These are phyloP conservation scores for Eutrema heterophyllum DNA, from an alignment of 345 rosid species.

Conservation along the genomic window DNA sequence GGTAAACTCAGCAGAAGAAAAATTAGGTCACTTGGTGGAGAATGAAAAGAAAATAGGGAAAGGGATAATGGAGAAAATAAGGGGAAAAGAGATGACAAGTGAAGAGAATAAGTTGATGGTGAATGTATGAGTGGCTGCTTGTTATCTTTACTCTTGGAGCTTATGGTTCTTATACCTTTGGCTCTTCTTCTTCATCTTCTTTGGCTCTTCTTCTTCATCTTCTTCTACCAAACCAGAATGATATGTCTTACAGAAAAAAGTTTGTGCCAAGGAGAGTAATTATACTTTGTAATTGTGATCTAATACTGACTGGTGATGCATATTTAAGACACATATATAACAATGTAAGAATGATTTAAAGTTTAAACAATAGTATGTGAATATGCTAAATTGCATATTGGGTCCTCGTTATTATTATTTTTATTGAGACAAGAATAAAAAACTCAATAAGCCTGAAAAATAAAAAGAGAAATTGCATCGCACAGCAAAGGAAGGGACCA, in stretches of 20 bases:
- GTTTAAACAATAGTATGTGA: too few species aligned
- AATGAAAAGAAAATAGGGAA: conserved; percentile 20
- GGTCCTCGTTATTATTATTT: too few species aligned
- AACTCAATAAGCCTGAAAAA: too few species aligned
- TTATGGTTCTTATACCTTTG: conserved; percentile 38
- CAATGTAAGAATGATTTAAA: too few species aligned
- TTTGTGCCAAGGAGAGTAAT: not conserved
- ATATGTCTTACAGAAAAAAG: not conserved
- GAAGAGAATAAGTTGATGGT: conserved; percentile 49
- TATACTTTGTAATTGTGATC: conserved; percentile 6
- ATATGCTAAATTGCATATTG: too few species aligned
- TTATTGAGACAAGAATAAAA: too few species aligned
- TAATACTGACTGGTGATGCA: conserved; percentile 16
- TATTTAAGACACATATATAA: too few species aligned
- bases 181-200: conserved; percentile 26
- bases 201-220: conserved; percentile 15
- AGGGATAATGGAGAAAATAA: conserved; percentile 32
- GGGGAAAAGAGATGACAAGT: conserved; percentile 28
- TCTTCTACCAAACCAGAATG: conserved; percentile 29
- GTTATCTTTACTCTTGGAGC: conserved; percentile 55
- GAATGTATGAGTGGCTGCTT: conserved; percentile 55
- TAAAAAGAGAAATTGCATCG: too few species aligned
- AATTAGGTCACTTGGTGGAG: conserved; percentile 12
- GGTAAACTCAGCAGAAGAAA: conserved; percentile 13
- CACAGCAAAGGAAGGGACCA: too few species aligned